A percentile compares a stretch with the other conserved stretches of the same genome.
Conservation (phyloP, 129 eudicot genomes). For the Flaveria linearis region DNA sequence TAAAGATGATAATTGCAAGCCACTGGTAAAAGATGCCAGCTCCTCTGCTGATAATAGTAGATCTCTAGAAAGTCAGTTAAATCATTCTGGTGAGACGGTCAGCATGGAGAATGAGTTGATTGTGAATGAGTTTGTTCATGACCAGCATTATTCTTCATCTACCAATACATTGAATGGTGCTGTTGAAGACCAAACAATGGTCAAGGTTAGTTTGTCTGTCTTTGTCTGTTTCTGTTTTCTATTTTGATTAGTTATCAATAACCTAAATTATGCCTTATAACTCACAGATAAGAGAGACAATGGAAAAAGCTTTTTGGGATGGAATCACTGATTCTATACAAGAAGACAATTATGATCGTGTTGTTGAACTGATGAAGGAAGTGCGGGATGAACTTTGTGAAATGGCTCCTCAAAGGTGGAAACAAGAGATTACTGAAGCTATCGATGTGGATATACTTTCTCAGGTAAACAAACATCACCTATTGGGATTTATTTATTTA, state of each 20-base stretch:
- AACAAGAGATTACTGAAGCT: constrained; percentile 68
- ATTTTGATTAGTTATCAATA: constrained; percentile 1
- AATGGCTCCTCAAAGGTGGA: constrained; percentile 92
- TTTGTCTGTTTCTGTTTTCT: constrained; percentile 2
- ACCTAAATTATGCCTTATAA: neutral
- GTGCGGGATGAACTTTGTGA: constrained; percentile 85
- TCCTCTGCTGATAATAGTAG: constrained; percentile 38
- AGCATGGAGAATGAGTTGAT: constrained; percentile 72
- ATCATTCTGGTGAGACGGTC: constrained; percentile 38
- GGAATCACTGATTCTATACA: constrained; percentile 59
- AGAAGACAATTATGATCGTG: constrained; percentile 58
- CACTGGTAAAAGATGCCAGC: constrained; percentile 36
- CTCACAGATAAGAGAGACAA: constrained; percentile 53
- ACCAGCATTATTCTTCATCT: constrained; percentile 48
- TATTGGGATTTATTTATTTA: neutral
- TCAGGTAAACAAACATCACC: constrained; percentile 52
- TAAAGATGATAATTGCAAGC: constrained; percentile 47
- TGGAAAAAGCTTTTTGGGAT: constrained; percentile 95
- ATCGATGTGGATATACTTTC: constrained; percentile 78
- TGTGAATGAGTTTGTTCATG: constrained; percentile 86
- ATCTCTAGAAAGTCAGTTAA: constrained; percentile 18
- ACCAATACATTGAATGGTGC: constrained; percentile 31
- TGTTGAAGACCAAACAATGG: constrained; percentile 39
- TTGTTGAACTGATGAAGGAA: constrained; percentile 74
- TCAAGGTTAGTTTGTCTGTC: constrained; percentile 49